Base-by-base conservation (phyloP, 164 flowering plant species). In the Malania oleifera region DNA sequence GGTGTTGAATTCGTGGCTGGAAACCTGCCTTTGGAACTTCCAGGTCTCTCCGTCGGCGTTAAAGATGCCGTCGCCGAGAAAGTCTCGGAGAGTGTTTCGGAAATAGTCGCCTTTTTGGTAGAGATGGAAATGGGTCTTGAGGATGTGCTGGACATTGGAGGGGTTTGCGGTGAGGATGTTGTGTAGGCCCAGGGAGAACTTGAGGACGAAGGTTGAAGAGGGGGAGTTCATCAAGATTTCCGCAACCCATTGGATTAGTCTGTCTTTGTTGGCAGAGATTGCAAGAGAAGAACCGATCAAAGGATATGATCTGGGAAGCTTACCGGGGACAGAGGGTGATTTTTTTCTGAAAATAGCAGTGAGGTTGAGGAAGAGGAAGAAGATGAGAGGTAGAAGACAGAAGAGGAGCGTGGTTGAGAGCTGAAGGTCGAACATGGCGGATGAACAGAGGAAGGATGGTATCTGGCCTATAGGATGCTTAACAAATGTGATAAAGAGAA, bases 31-130 rank as follows among this genome's bases (percentile, higher is more conserved):
- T 57, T 82, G 83, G 39, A 73, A 73, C 66, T 80, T 76, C 88
- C 88, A 80, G 15, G 22, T 38, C 5, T 70, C 72, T 5, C 83
- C 85, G 48, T 80, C 77, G 12, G 57, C 41, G 41, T 68, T 73
- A 63, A 83, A 75, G 52, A 83, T 76, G 1, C 81, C 82, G 23
- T 73, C 43, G 1, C 87, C 87, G 1, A 82, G 68, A 5, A 82
- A 62, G 34, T 80, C 84, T 0, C 1, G 1, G 24, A 69, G 65
- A 15, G 10, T 53, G 8, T 13, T 4, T 2, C 20, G 31, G 7
- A 50, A 47, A 5, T 13, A 4, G 0, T 41, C 24, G 13, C 87
- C 83, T 63, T 82, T 82, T 2, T 64, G 69, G 72, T 82, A 80
- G 34, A 35, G 52, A 35, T 40, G 20, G 69, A 80, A 82, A 1